phyloP scores from a whole-genome alignment of 192 early-diverging fungal genomes.

The Coemansia asiatica region DNA sequence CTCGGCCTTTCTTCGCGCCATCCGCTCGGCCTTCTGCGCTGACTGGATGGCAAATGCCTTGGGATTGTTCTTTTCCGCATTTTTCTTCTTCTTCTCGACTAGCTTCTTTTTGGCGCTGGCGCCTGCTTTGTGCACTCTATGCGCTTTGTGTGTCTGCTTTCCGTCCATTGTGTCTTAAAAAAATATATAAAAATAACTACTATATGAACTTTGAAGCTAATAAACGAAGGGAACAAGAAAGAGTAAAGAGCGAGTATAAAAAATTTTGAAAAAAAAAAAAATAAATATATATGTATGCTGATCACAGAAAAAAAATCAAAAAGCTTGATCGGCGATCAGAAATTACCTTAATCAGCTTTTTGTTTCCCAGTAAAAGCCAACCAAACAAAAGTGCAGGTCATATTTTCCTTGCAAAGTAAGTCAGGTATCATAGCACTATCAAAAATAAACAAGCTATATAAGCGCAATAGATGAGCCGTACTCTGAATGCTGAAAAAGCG shows the following conservation, averaged over 20 bases:
- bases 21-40: constrained; percentile 71
- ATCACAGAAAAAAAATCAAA: neutral
- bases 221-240: neutral
- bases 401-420: too few species aligned
- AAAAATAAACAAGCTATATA: neutral
- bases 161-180: constrained; percentile 48
- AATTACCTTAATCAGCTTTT: neutral
- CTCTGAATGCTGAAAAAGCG: too few species aligned
- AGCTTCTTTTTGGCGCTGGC: constrained; percentile 81
- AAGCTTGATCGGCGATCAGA: neutral
- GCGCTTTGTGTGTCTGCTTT: constrained; percentile 76
- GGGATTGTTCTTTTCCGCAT: constrained; percentile 56
- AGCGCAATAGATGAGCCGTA: neutral
- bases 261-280: neutral
- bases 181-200: neutral
- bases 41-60: constrained; percentile 77
- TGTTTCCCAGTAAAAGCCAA: neutral
- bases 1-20: constrained; percentile 80
- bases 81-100: constrained; percentile 73
- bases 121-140: constrained; percentile 80
- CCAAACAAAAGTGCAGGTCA: neutral
- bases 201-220: too few species aligned
- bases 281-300: neutral
- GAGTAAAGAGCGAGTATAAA: too few species aligned
- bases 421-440: too few species aligned